Base-by-base conservation (phyloP, 148 eudicot species). In the Agrostemma githago region DNA sequence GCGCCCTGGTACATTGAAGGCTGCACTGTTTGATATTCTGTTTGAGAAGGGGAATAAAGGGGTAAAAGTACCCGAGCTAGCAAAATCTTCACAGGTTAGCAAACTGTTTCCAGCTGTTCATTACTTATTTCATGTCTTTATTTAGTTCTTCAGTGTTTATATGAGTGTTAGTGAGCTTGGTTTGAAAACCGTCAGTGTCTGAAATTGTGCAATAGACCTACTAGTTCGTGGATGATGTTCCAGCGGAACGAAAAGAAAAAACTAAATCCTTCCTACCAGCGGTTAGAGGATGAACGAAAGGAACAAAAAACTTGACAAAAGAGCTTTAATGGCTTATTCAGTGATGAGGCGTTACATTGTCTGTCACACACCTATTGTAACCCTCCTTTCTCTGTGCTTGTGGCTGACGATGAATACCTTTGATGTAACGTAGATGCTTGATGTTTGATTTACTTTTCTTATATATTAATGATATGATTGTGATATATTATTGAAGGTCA, bases 1-100 rank as follows among this genome's bases (percentile, higher is more conserved):
- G 75, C 71, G 75, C 44, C 87, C 89, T 34, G 94, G 92, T 74
- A 90, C 94, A 58, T 73, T 95, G 77, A 95, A 95, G 90, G 97
- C 94, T 72, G 97, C 88, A 79, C 72, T 95, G 61, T 95, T 92
- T 71, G 83, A 80, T 70, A 75, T 85, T 62, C 86, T 95, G 84
- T 72, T 82, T 70, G 87, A 82, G 79, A 85, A 84, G 74, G 89
- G 99, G 77, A 88, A 83, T 80, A 80, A 48, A 68, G 99, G 97
- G 60, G 79, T 83, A 80, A 85, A 77, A 78, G 84, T 90, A 48
- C 77, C 88, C 38, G 90, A 90, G 72, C 76, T 95, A 79, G 89
- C 94, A 5, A 84, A 77, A 62, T 83, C 78, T 78, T 70, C 86
- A 63, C 74, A 83, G 79, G 99, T 90, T 80, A 77, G 89, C 86